These are phyloP conservation scores for Pachysolen tannophilus DNA, from an alignment of 805 yeast species.

Conservation along the genomic window DNA sequence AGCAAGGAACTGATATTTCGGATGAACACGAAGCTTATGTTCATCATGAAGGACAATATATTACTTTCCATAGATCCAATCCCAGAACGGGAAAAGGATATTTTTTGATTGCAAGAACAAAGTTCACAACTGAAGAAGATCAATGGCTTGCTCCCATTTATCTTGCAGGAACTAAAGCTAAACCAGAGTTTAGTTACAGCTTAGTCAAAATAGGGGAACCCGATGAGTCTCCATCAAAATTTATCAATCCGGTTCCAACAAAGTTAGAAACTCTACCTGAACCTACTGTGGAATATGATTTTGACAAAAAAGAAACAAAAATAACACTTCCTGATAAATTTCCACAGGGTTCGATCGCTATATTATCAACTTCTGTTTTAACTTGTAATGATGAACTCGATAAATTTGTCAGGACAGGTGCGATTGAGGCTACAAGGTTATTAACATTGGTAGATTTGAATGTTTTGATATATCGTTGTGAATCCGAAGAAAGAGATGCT, in stretches of 20 bases:
- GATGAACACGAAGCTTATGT: constrained; percentile 80
- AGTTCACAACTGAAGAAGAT: constrained; percentile 43
- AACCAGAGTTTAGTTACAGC: constrained; percentile 49
- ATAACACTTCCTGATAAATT: constrained; percentile 56
- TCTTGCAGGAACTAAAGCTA: constrained; percentile 52
- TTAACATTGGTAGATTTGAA: constrained; percentile 66
- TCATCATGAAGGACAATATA: constrained; percentile 88
- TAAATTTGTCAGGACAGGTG: constrained; percentile 63
- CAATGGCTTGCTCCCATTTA: constrained; percentile 52
- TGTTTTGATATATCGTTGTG: constrained; percentile 67
- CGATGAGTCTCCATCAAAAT: constrained; percentile 26
- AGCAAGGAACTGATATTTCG: constrained; percentile 44
- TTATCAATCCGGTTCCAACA: constrained; percentile 60
- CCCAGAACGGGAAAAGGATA: constrained; percentile 83
- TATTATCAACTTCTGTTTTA: constrained; percentile 62
- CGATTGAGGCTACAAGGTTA: constrained; percentile 58
- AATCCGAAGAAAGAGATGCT: constrained; percentile 80
- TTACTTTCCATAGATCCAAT: constrained; percentile 82
- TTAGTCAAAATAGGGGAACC: constrained; percentile 45
- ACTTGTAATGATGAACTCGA: constrained; percentile 62
- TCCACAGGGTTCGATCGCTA: constrained; percentile 88
- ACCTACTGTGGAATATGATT: constrained; percentile 39
- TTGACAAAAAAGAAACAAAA: constrained; percentile 33
- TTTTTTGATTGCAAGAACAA: constrained; percentile 81
- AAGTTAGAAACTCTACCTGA: constrained; percentile 43